Conservation (phyloP, 2,329 filamentous ascomycete genomes). For the Nakataea oryzae region DNA sequence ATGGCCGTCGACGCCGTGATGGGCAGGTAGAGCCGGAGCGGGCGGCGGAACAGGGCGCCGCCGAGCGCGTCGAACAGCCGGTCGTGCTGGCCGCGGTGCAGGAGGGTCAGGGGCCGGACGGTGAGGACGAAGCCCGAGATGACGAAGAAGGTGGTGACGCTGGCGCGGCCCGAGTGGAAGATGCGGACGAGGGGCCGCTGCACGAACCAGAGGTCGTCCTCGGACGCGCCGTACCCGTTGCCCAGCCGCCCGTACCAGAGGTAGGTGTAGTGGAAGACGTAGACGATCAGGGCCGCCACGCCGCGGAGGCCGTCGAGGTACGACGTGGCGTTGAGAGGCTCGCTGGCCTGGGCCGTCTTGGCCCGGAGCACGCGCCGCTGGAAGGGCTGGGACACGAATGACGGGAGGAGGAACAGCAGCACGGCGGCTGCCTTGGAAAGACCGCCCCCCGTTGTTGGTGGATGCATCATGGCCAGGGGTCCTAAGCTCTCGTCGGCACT, state of each 20-base stretch:
- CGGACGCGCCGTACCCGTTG: slow-evolving; percentile 23
- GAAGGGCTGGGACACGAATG: neutral
- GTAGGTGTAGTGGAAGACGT: slow-evolving; percentile 31
- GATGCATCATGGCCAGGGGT: too few species aligned
- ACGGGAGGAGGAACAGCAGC: neutral
- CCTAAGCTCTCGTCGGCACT: too few species aligned
- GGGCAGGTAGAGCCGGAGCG: slow-evolving; percentile 34
- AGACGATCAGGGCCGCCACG: slow-evolving; percentile 35
- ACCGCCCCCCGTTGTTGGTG: too few species aligned
- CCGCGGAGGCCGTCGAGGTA: slow-evolving; percentile 40
- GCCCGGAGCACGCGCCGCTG: neutral
- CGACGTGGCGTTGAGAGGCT: slow-evolving; percentile 25
- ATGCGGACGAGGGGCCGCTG: slow-evolving; percentile 33
- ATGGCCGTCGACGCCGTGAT: slow-evolving; percentile 29
- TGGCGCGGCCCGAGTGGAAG: slow-evolving; percentile 28
- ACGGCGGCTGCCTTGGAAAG: neutral
- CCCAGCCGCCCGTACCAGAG: slow-evolving; percentile 24
- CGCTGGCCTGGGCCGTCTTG: slow-evolving; percentile 5
- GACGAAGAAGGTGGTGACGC: slow-evolving; percentile 41
- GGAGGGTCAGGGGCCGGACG: slow-evolving; percentile 29
- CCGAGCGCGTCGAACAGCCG: slow-evolving; percentile 27
- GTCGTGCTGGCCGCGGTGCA: slow-evolving; percentile 25
- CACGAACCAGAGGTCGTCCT: slow-evolving; percentile 21
- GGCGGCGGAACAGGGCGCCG: slow-evolving; percentile 35
- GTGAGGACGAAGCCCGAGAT: slow-evolving; percentile 38